Evolutionary conservation across 805 yeast genomes (phyloP), one percentile per base, ranked within the genome.

Genomic region (Wickerhamomyces tratensis): DNA sequence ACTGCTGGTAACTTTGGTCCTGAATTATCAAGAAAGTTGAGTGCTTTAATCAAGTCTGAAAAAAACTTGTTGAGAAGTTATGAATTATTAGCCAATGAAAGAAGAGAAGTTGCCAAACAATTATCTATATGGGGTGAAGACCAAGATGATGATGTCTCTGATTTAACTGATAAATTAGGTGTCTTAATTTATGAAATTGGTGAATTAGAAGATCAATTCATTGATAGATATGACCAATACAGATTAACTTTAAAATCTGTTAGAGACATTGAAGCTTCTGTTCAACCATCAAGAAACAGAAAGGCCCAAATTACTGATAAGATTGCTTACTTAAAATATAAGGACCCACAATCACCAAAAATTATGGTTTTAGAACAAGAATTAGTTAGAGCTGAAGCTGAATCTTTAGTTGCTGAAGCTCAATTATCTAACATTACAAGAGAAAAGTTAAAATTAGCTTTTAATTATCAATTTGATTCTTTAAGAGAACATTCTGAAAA

Each of bases 321-420:
- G 66, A 84, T 85, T 59, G 93, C 91, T 47, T 77, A 78, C 65
- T 70, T 84, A 65, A 82, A 85, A 67, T 83, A 84, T 72, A 84
- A 84, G 68, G 88, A 82, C 65, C 91, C 94, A 43, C 81, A 80
- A 65, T 79, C 88, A 36, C 87, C 73, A 52, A 84, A 82, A 71
- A 80, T 86, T 50, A 74, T 78, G 43, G 79, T 85, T 44, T 71
- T 86, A 61, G 94, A 86, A 69, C 94, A 86, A 64, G 94, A 86
- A 65, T 72, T 86, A 60, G 95, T 86, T 45, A 76, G 95, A 67
- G 93, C 93, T 35, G 95, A 86, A 68, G 95, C 95, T 43, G 95
- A 86, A 67, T 81, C 88, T 41, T 71, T 86, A 50, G 95, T 86
- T 54, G 95, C 95, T 40, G 95, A 86, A 68, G 94, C 94, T 30